These are phyloP conservation scores for Dryas integrifolia DNA, from an alignment of 331 rosid species.

Conservation along the genomic window DNA sequence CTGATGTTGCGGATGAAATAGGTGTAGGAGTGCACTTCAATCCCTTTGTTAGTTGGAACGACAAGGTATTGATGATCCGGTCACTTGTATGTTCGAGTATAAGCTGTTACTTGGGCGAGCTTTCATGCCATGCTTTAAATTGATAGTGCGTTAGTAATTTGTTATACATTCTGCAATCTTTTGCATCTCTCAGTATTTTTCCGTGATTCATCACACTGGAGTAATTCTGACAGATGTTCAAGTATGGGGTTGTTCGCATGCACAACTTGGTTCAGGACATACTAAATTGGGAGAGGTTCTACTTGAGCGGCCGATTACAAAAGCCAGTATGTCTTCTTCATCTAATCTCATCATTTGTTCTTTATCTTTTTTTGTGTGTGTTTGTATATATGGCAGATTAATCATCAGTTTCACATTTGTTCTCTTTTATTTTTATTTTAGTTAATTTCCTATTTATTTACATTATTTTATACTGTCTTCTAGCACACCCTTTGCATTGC, in stretches of 20 bases:
- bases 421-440: not conserved
- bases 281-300: slow-evolving; percentile 72
- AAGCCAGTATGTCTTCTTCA: slow-evolving; percentile 61
- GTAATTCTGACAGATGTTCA: slow-evolving; percentile 57
- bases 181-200: slow-evolving; percentile 5
- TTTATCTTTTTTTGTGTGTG: not conserved
- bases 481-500: not conserved
- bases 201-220: slow-evolving; percentile 17
- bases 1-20: slow-evolving; percentile 66
- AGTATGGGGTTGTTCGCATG: slow-evolving; percentile 84
- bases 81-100: not conserved
- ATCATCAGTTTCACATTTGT: not conserved
- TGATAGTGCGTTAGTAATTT: slow-evolving; percentile 17
- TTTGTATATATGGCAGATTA: not conserved
- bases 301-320: slow-evolving; percentile 92
- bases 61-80: slow-evolving; percentile 55
- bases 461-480: not conserved
- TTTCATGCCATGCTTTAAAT: slow-evolving; percentile 9
- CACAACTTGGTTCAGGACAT: slow-evolving; percentile 73
- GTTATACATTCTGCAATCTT: slow-evolving; percentile 6
- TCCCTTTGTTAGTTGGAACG: slow-evolving; percentile 77
- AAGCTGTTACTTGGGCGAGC: not conserved
- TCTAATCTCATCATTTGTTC: not conserved
- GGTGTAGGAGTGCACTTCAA: slow-evolving; percentile 96
- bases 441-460: not conserved